These are phyloP conservation scores for Colletotrichum falcatum DNA, from an alignment of 2,329 filamentous ascomycete species.

Conservation along the genomic window DNA sequence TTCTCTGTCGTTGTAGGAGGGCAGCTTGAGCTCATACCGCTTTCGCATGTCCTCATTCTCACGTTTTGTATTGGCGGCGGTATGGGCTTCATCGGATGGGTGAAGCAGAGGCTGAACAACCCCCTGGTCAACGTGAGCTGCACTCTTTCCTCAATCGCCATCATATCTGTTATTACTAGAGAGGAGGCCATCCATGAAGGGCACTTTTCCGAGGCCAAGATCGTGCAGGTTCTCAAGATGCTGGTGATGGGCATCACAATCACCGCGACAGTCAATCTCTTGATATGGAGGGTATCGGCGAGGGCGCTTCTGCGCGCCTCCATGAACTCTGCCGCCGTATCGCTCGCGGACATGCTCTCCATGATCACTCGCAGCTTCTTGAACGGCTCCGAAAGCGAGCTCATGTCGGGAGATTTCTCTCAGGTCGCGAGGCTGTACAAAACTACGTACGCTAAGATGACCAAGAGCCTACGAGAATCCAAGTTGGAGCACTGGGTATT, in stretches of 20 bases:
- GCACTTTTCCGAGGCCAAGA: constrained; percentile 84
- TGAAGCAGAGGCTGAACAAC: constrained; percentile 82
- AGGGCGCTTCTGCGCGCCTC: constrained; percentile 78
- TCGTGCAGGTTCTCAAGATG: constrained; percentile 86
- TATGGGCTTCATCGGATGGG: constrained; percentile 88
- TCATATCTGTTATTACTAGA: constrained; percentile 91
- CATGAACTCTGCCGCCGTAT: constrained; percentile 78
- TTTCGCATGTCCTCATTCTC: constrained; percentile 84
- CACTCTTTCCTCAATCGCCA: constrained; percentile 86
- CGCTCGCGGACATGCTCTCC: constrained; percentile 83
- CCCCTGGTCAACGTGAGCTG: constrained; percentile 87
- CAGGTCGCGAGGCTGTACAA: constrained; percentile 73
- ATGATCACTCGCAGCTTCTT: constrained; percentile 87
- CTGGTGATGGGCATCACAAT: constrained; percentile 80
- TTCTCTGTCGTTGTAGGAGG: constrained; percentile 73
- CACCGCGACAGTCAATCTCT: constrained; percentile 79
- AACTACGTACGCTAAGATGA: constrained; percentile 75
- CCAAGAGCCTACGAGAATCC: constrained; percentile 83
- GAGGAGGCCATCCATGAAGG: constrained; percentile 88
- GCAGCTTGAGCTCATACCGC: constrained; percentile 71
- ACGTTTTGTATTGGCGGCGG: constrained; percentile 88
- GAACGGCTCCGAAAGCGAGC: constrained; percentile 82
- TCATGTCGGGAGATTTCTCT: constrained; percentile 74
- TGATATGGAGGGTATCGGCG: constrained; percentile 84
- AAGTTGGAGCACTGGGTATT: constrained; percentile 89